These are phyloP conservation scores for Drechslerella stenobrocha DNA, from an alignment of 2,329 filamentous ascomycete species.

Conservation along the genomic window DNA sequence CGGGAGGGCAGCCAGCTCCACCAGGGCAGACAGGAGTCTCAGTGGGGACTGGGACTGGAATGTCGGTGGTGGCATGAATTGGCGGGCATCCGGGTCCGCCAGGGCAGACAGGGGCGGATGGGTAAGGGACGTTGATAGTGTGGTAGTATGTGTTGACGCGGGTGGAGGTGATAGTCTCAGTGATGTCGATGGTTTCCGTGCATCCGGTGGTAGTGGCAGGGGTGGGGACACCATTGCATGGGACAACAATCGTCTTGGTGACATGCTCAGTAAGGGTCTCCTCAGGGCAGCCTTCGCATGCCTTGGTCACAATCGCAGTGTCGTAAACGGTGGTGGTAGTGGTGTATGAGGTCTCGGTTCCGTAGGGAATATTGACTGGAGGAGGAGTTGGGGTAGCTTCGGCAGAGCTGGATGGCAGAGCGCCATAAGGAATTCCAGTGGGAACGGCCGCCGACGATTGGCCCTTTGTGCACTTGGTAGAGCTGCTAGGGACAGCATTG, in stretches of 20 bases:
- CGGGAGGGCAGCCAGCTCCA: constrained; percentile 31
- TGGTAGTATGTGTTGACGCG: constrained; percentile 30
- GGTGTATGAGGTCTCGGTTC: constrained; percentile 19
- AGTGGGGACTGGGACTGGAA: too few species aligned
- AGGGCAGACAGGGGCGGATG: constrained; percentile 24
- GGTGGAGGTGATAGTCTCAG: constrained; percentile 36
- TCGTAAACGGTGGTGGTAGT: constrained; percentile 26
- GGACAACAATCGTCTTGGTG: constrained; percentile 25
- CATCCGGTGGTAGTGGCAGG: constrained; percentile 21
- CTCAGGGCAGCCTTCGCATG: constrained; percentile 34
- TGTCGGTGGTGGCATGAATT: constrained; percentile 22
- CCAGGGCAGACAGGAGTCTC: constrained; percentile 16
- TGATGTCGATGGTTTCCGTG: constrained; percentile 28
- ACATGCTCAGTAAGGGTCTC: constrained; percentile 32
- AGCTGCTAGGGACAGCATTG: constrained; percentile 9
- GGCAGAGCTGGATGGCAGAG: constrained; percentile 3
- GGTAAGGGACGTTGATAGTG: constrained; percentile 29
- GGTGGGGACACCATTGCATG: constrained; percentile 25
- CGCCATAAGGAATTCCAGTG: too few species aligned
- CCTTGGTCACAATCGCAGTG: constrained; percentile 33
- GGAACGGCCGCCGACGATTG: constrained; percentile 4
- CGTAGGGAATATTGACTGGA: constrained; percentile 9
- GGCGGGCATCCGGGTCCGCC: constrained; percentile 36
- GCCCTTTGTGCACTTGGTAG: constrained; percentile 36
- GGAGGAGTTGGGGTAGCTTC: constrained; percentile 14